Conservation (phyloP, 768 basidiomycete genomes). For the Polyporus arcularius region DNA sequence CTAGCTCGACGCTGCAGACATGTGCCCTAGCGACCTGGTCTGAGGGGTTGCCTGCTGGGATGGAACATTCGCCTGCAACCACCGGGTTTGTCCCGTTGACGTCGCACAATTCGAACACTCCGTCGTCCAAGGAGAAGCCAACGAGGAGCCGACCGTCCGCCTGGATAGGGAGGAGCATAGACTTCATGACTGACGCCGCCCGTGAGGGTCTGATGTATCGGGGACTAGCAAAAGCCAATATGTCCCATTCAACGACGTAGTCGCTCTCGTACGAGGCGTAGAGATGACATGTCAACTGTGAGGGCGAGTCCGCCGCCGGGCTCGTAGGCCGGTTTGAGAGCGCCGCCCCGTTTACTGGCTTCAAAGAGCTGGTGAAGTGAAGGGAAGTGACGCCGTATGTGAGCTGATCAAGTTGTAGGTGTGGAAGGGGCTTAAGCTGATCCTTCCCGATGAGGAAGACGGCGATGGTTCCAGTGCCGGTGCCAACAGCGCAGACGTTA, state of each 20-base stretch:
- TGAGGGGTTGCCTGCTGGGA: conserved; percentile 59
- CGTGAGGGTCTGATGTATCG: conserved; percentile 47
- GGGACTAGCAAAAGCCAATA: conserved; percentile 30
- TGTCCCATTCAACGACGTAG: conserved; percentile 53
- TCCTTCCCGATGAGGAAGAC: conserved; percentile 58
- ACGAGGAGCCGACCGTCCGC: conserved; percentile 50
- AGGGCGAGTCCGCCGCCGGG: background rate
- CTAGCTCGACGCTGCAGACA: conserved; percentile 53
- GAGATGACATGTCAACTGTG: conserved; percentile 11
- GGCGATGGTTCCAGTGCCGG: conserved; percentile 62
- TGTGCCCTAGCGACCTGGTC: conserved; percentile 58
- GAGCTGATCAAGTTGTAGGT: conserved; percentile 45
- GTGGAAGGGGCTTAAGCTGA: conserved; percentile 38
- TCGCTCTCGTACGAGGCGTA: conserved; percentile 57
- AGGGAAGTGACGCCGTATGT: conserved; percentile 12
- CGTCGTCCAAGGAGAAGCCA: conserved; percentile 66
- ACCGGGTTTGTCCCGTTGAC: conserved; percentile 45
- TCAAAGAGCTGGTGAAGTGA: conserved; percentile 10
- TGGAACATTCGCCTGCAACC: conserved; percentile 45
- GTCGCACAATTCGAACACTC: conserved; percentile 63
- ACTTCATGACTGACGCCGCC: conserved; percentile 45
- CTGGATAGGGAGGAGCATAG: conserved; percentile 49
- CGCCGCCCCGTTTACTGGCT: background rate
- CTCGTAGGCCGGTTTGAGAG: background rate
- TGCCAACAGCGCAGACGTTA: conserved; percentile 69